Evolutionary conservation across 441 rosid species (phyloP).

Genomic region (Aquilaria agallochum): DNA sequence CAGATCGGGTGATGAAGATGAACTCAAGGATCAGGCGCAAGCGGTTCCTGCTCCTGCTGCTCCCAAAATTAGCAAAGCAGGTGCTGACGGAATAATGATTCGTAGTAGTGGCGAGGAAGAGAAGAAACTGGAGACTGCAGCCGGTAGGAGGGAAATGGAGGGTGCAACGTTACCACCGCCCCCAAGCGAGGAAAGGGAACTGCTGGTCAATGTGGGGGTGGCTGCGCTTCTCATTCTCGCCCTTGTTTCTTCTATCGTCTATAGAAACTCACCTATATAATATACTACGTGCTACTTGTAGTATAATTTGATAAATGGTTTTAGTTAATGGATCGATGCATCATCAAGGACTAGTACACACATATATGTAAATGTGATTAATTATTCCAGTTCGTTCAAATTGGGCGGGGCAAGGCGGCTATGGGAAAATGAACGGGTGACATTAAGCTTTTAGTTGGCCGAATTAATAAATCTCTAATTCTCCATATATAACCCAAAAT

Average conservation of each 20-base stretch:
- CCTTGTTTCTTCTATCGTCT: conserved; percentile 18
- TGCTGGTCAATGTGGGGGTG: conserved; percentile 26
- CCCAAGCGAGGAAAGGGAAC: conserved; percentile 5
- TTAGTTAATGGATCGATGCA: too few relatives aligned
- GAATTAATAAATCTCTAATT: too few relatives aligned
- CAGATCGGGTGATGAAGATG: not conserved
- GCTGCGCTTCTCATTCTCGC: conserved; percentile 32
- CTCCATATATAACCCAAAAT: too few relatives aligned
- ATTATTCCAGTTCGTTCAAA: too few relatives aligned
- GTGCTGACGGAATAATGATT: not conserved
- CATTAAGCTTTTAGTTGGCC: too few relatives aligned
- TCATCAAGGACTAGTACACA: too few relatives aligned
- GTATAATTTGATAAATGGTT: too few relatives aligned
- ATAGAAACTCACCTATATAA: too few relatives aligned
- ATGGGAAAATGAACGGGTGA: too few relatives aligned
- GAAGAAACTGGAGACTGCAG: conserved; percentile 5
- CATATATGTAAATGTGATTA: too few relatives aligned
- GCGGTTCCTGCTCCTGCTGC: not conserved
- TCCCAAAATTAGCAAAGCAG: not conserved
- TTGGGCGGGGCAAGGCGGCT: too few relatives aligned
- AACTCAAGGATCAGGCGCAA: not conserved
- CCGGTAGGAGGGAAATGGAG: not conserved
- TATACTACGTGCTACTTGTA: too few relatives aligned
- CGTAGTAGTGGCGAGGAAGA: not conserved
- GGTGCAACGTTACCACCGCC: not conserved